phyloP scores from a whole-genome alignment of 441 rosid genomes.

The Pelargonium cotyledonis region DNA sequence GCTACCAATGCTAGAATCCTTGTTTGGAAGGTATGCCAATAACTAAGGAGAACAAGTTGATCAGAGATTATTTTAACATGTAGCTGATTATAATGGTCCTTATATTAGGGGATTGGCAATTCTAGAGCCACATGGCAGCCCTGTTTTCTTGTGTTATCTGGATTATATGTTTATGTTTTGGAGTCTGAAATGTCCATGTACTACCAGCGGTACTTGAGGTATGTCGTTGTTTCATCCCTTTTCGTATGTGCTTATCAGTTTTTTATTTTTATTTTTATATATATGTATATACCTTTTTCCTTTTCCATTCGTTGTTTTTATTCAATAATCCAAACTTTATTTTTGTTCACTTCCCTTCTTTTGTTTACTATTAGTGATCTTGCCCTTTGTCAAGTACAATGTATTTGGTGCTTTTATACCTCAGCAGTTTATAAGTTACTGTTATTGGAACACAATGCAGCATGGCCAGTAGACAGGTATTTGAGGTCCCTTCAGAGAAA shows the following conservation, averaged over 20 bases:
- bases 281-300: too few relatives aligned
- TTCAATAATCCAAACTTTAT: background rate
- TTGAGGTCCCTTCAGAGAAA: conserved; percentile 71
- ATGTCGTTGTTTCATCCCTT: conserved; percentile 23
- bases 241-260: conserved; percentile 3
- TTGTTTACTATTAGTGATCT: background rate
- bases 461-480: conserved; percentile 58
- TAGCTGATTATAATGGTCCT: conserved; percentile 12
- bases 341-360: background rate
- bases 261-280: too few relatives aligned
- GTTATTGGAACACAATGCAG: background rate
- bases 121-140: conserved; percentile 93
- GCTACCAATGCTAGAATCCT: conserved; percentile 69
- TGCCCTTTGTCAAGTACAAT: background rate
- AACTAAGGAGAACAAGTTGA: conserved; percentile 19
- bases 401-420: conserved; percentile 6
- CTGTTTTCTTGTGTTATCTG: conserved; percentile 85
- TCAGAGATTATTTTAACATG: conserved; percentile 18
- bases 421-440: too few relatives aligned
- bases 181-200: conserved; percentile 76
- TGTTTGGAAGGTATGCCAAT: conserved; percentile 80
- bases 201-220: conserved; percentile 91
- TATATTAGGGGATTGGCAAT: conserved; percentile 82
- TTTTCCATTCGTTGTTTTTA: background rate
- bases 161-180: conserved; percentile 72